phyloP scores from a whole-genome alignment of 306 rosid species.

The Luffa aegyptiaca region DNA sequence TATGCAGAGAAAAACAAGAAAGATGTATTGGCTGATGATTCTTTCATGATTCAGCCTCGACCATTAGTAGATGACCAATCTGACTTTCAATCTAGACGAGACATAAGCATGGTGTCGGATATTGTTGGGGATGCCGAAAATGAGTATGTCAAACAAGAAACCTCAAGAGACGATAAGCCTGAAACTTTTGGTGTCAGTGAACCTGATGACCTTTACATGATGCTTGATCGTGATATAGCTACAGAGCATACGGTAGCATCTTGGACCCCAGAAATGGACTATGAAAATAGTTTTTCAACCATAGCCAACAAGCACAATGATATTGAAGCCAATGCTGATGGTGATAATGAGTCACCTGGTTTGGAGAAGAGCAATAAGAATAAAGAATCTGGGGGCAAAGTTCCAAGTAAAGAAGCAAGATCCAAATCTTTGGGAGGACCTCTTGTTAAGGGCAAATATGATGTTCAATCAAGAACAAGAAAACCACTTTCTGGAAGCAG shows the following conservation, averaged over 20 bases:
- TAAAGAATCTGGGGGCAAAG: conserved; percentile 39
- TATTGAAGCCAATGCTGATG: conserved; percentile 14
- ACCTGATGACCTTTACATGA: conserved; percentile 89
- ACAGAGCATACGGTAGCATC: conserved; percentile 38
- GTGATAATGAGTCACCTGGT: conserved; percentile 19
- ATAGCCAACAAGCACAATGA: conserved; percentile 34
- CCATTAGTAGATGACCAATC: conserved; percentile 34
- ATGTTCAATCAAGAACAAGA: conserved; percentile 41
- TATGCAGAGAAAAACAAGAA: conserved; percentile 42
- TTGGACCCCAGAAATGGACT: conserved; percentile 88
- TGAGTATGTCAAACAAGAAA: conserved; percentile 28
- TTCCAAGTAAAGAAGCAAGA: conserved; percentile 45
- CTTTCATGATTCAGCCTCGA: conserved; percentile 77
- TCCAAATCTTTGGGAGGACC: conserved; percentile 47
- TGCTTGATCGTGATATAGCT: conserved; percentile 74
- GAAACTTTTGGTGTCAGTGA: conserved; percentile 34
- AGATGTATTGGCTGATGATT: conserved; percentile 58
- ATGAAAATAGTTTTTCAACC: conserved; percentile 31
- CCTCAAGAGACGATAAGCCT: conserved; percentile 27
- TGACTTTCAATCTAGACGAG: conserved; percentile 43
- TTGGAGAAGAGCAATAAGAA: conserved; percentile 24
- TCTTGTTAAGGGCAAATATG: conserved; percentile 46
- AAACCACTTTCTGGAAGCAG: conserved; percentile 46
- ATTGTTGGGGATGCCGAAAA: conserved; percentile 44
- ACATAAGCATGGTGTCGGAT: conserved; percentile 50